Evolutionary conservation across 805 yeast genomes (phyloP).

Genomic region (Suhomyces vadensis): DNA sequence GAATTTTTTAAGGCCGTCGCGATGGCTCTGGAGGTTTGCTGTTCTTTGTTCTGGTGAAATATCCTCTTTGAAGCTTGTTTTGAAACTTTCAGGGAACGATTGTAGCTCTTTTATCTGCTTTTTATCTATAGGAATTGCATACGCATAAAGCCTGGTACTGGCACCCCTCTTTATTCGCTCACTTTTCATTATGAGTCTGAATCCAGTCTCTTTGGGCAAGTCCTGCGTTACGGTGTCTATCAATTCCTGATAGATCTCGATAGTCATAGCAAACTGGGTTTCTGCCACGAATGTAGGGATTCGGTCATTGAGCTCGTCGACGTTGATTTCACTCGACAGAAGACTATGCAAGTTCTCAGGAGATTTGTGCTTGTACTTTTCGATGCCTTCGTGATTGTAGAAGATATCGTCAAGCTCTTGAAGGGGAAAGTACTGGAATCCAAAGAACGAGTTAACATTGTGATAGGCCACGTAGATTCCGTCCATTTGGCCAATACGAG

Average conservation of each 20-base stretch:
- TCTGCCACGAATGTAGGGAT: conserved; percentile 59
- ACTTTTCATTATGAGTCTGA: conserved; percentile 29
- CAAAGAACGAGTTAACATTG: conserved; percentile 76
- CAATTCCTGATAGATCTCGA: conserved; percentile 28
- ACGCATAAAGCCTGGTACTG: conserved; percentile 22
- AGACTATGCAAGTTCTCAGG: conserved; percentile 8
- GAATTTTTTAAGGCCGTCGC: conserved; percentile 24
- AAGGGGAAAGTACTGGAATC: conserved; percentile 85
- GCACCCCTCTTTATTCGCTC: conserved; percentile 8
- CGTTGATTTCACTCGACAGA: conserved; percentile 3
- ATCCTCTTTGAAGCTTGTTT: conserved; percentile 33
- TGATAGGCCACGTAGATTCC: conserved; percentile 94
- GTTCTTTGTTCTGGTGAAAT: conserved; percentile 24
- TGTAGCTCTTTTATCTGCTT: conserved; percentile 26
- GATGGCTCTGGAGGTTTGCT: conserved; percentile 25
- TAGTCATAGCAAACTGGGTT: conserved; percentile 55
- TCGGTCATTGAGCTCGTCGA: conserved; percentile 20
- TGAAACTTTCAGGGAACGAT: conserved; percentile 24
- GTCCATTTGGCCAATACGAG: conserved; percentile 94
- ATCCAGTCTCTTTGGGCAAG: conserved; percentile 22
- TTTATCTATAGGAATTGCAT: conserved; percentile 30
- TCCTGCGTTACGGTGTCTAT: conserved; percentile 30
- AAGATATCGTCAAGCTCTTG: conserved; percentile 60
- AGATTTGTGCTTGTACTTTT: conserved; percentile 9
- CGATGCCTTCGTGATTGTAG: conserved; percentile 21